Base-by-base conservation (phyloP, 306 rosid genomes). In the Rosa rugosa region DNA sequence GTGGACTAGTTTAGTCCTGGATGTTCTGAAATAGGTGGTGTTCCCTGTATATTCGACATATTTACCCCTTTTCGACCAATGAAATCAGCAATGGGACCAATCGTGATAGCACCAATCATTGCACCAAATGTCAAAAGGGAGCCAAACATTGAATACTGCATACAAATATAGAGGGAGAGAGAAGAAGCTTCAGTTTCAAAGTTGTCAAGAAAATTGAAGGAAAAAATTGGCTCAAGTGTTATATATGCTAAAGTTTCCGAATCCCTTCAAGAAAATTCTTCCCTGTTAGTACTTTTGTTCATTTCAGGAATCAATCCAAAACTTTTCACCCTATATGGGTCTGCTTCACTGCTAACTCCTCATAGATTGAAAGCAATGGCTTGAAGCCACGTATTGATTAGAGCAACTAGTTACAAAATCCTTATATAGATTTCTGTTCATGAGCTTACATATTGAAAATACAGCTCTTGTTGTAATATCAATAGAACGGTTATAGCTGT, bases 71-170 rank as follows among this genome's bases (percentile, higher is more conserved):
- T 94, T 38, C 97, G 82, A 57, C 99, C 99, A 64, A 92, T 13
- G 36, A 73, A 75, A 85, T 92, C 97, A n/a, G 91, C 90, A 8
- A 94, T 83, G 42, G 90, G 90, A 4, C 99, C 97, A 38, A 91
- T 88, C 11, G 97, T 91, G 18, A 92, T 92, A 66, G 99, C 99
- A 0, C 99, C 98, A 65, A 92, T 79, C 98, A 94, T 94, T 2
- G 98, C 98, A 34, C 98, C 99, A 68, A 94, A 82, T 45, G 99
- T 91, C 89, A 94, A 83, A 75, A 94, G 79, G 86, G 98, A 94
- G 75, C 98, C 98, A 78, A 94, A 90, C 64, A 94, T 80, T 69
- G 56, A 71, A 16, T 47, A 53, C 25, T 71, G 44, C 79, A 75
- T 38, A 74, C 13, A 79, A 0, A 57, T 22, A 75, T 14, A 73